These are phyloP conservation scores for Penicillium oxalicum DNA, from an alignment of 2,329 filamentous ascomycete genomes.

Conservation along the genomic window DNA sequence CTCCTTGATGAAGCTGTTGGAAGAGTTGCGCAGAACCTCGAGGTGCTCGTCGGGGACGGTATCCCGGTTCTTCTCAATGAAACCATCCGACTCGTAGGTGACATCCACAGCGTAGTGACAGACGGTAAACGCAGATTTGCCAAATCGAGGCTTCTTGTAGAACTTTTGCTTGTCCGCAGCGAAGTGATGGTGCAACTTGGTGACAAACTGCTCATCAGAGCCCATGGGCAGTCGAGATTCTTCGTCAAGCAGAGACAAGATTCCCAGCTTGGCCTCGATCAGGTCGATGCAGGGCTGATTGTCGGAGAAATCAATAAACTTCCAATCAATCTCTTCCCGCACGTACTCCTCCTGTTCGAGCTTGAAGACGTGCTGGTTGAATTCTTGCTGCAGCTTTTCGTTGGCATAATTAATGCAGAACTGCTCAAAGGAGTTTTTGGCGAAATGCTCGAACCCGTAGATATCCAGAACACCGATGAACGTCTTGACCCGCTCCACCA, in stretches of 20 bases:
- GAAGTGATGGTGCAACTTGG: slow-evolving; percentile 92
- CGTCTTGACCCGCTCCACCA: slow-evolving; percentile 71
- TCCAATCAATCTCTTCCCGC: slow-evolving; percentile 96
- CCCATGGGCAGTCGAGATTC: slow-evolving; percentile 96
- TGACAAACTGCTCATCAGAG: slow-evolving; percentile 93
- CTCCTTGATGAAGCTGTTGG: slow-evolving; percentile 75
- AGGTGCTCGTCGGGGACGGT: slow-evolving; percentile 98
- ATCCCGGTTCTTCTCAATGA: slow-evolving; percentile 99
- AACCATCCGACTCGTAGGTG: slow-evolving; percentile 97
- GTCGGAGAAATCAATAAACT: slow-evolving; percentile 98
- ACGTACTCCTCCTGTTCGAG: slow-evolving; percentile 98
- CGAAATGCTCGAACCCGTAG: slow-evolving; percentile 98
- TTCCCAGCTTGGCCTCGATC: slow-evolving; percentile 93
- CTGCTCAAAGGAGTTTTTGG: slow-evolving; percentile 99
- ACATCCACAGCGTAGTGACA: slow-evolving; percentile 98
- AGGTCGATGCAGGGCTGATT: slow-evolving; percentile 98
- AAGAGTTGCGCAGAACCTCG: slow-evolving; percentile 78
- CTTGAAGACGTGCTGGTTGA: slow-evolving; percentile 99
- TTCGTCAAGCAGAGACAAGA: slow-evolving; percentile 87
- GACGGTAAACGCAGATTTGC: slow-evolving; percentile 94
- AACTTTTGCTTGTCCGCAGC: slow-evolving; percentile 86
- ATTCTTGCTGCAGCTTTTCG: slow-evolving; percentile 97
- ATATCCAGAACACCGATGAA: slow-evolving; percentile 99
- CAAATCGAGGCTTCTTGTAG: slow-evolving; percentile 97
- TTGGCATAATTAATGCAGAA: slow-evolving; percentile 99